Percentiles rank a stretch among this genome's conserved stretches.
Conservation (phyloP, 1,284 basidiomycete genomes). For the Tilletia walkeri region DNA sequence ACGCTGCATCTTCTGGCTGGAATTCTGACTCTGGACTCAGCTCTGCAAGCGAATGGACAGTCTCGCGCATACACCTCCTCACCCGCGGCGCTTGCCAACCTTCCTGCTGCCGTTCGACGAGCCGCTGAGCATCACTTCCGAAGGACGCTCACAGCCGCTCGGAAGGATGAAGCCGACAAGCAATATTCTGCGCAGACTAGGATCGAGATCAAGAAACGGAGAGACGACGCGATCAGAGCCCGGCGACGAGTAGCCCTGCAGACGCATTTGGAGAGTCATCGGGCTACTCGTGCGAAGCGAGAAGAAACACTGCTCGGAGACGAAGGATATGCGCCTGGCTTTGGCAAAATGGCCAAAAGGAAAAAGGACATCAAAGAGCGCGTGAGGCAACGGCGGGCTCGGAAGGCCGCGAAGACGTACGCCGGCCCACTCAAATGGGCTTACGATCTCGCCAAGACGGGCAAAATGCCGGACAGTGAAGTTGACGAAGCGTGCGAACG, state of each 20-base stretch:
- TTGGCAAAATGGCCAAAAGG: background rate
- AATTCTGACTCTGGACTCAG: background rate
- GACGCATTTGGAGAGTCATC: background rate
- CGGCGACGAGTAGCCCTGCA: background rate
- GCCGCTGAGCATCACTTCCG: conserved; percentile 2
- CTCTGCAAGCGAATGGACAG: background rate
- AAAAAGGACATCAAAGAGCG: background rate
- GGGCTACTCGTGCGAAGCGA: background rate
- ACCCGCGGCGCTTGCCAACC: background rate
- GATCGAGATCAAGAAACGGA: background rate
- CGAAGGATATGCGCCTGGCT: background rate
- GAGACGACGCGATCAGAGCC: background rate
- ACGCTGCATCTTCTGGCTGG: conserved; percentile 4
- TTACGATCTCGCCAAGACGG: background rate
- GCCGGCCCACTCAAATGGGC: background rate
- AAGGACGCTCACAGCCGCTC: background rate
- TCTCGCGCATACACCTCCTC: background rate
- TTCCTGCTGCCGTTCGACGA: background rate
- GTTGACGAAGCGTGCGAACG: background rate
- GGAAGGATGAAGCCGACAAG: background rate
- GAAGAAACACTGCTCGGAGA: background rate
- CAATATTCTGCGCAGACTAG: background rate
- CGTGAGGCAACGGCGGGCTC: background rate
- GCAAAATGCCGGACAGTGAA: conserved; percentile 4
- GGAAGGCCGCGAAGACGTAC: background rate